Base-by-base conservation (phyloP, 2,329 filamentous ascomycete species). In the Fonsecaea pedrosoi region DNA sequence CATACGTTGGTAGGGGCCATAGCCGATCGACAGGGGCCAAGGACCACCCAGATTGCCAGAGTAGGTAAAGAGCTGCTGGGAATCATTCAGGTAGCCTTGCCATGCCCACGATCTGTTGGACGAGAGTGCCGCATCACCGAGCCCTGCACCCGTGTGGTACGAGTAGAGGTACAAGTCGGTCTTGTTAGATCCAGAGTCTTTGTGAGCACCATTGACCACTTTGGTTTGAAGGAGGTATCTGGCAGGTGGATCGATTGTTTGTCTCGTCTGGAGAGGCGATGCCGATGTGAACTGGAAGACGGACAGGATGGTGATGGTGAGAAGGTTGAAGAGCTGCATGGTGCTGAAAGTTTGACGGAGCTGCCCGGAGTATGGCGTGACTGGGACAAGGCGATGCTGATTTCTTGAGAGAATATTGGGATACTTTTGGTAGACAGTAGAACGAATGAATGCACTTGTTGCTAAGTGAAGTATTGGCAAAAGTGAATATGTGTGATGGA, bases 131-230 rank as follows among this genome's bases (percentile, higher is more conserved):
- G 70, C 72, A 59, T 67, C 67, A 30, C 71, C 71, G 5, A 72
- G 65, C 18, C 71, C 72, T 18, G 72, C 71, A 48, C 72, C 72
- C n/a, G 72, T 73, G 60, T 72, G 72, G 53, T 71, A 69, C 15
- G 69, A 71, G 62, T 68, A 69, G n/a, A 73, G 38, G 53, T 63
- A 73, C 34, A 73, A 57, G 18, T 63, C 58, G 53, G 68, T 60
- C 65, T 73, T 73, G 65, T 72, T 68, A 38, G 68, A 66, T n/a
- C 72, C 72, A 48, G 37, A 62, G 60, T 71, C 68, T 21, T 66
- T 53, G 56, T 69, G 67, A 25, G 45, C 56, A 35, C 65, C 66
- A 56, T 67, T 64, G 62, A 67, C 58, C 7, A 72, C 66, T 50
- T 70, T 60, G 15, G 71, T 72, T 25, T 65, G 64, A 6, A 73